Conservation (phyloP, 495 filamentous ascomycete genomes). For the Penicillium bovifimosum region DNA sequence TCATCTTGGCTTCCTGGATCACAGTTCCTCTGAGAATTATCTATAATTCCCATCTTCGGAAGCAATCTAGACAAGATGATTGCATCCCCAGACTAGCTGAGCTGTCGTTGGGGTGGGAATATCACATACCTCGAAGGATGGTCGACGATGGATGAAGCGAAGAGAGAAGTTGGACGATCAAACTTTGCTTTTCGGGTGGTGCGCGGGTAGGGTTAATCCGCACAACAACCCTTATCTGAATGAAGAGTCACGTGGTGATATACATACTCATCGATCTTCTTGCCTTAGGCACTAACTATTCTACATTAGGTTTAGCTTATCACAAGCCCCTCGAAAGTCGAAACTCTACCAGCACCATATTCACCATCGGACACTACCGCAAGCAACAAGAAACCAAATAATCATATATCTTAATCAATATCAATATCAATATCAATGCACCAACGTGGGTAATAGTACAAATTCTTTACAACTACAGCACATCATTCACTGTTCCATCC, state of each 20-base stretch:
- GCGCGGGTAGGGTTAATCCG: slow-evolving; percentile 29
- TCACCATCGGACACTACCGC: background rate
- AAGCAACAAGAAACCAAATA: background rate
- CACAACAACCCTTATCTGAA: slow-evolving; percentile 23
- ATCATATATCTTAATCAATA: background rate
- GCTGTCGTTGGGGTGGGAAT: slow-evolving; percentile 27
- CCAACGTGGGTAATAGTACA: background rate
- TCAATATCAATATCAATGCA: background rate
- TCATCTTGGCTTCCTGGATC: slow-evolving; percentile 39
- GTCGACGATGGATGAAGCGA: slow-evolving; percentile 25
- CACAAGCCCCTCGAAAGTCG: background rate
- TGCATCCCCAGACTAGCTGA: slow-evolving; percentile 48
- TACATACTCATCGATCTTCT: background rate
- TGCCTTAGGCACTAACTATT: slow-evolving; percentile 26
- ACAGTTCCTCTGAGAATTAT: slow-evolving; percentile 9
- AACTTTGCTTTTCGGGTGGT: slow-evolving; percentile 29
- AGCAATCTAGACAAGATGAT: slow-evolving; percentile 29
- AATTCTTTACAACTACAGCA: background rate
- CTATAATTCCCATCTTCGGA: slow-evolving; percentile 1
- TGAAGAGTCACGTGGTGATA: slow-evolving; percentile 22
- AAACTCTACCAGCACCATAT: background rate
- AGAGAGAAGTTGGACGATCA: slow-evolving; percentile 4
- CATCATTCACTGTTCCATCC: background rate
- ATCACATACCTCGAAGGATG: slow-evolving; percentile 44
- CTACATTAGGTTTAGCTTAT: background rate